Evolutionary conservation across 2,329 filamentous ascomycete species (phyloP).

Genomic region (Zopfia rhizophila): DNA sequence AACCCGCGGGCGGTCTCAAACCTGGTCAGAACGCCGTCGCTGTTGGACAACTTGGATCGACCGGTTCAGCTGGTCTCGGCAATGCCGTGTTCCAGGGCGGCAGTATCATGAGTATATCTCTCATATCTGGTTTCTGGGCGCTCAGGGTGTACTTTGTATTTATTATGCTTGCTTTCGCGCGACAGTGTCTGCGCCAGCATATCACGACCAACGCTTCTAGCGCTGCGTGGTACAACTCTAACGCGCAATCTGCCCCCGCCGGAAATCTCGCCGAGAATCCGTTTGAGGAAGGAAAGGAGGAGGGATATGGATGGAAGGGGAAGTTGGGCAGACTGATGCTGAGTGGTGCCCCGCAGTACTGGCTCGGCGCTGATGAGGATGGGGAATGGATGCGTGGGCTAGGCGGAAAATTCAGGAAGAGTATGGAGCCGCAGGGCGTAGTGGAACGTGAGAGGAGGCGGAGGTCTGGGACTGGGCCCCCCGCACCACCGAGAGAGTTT

Average conservation of each 20-base stretch:
- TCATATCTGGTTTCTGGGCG: constrained; percentile 78
- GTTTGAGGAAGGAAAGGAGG: constrained; percentile 75
- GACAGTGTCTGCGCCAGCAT: constrained; percentile 78
- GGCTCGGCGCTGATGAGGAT: constrained; percentile 75
- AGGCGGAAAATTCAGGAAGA: constrained; percentile 68
- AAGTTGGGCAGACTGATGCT: constrained; percentile 83
- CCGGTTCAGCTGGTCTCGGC: constrained; percentile 62
- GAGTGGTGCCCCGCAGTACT: constrained; percentile 77
- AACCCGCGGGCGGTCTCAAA: constrained; percentile 56
- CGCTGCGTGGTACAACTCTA: constrained; percentile 53
- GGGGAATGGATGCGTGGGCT: constrained; percentile 75
- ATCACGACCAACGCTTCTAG: constrained; percentile 60
- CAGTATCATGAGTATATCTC: constrained; percentile 78
- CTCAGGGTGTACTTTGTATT: constrained; percentile 85
- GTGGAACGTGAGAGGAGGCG: constrained; percentile 69
- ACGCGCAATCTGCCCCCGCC: constrained; percentile 51
- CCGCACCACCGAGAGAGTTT: constrained; percentile 46
- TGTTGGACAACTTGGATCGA: constrained; percentile 51
- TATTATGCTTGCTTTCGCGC: constrained; percentile 84
- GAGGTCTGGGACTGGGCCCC: constrained; percentile 69
- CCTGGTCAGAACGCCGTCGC: constrained; percentile 65
- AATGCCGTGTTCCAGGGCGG: constrained; percentile 73
- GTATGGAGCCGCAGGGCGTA: constrained; percentile 56
- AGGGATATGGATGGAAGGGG: constrained; percentile 82
- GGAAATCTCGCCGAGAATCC: constrained; percentile 69